Evolutionary conservation across 805 yeast genomes (phyloP), one percentile per base, ranked within the genome.

Genomic region (Nakazawaea siamensis): DNA sequence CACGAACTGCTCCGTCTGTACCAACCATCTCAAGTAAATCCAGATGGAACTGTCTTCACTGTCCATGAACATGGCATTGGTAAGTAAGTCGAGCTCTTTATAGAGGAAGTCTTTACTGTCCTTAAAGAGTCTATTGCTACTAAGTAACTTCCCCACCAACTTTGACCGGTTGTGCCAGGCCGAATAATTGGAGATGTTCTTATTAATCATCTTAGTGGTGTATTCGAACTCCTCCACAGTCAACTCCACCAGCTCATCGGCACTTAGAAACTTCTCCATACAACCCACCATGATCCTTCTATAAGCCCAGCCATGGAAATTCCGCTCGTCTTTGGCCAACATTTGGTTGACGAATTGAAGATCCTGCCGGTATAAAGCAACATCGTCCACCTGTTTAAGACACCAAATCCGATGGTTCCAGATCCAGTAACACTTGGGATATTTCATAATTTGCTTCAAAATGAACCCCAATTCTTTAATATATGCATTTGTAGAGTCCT

Each of bases 301-400:
- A 54, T 92, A 92, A 32, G 83, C 86, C 98, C 98, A 90, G 2
- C 95, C 97, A 54, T 88, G 97, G 55, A 69, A 92, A 53, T 92
- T 92, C 46, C 98, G 70, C 13, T 82, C 66, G 51, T 92, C 98
- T 33, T 70, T 54, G 18, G 68, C 66, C 35, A 90, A 64, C 47
- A 92, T 60, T 47, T 75, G 76, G 39, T 71, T 72, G 1, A 85
- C 88, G 7, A 87, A 66, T 1, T 56, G 64, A 47, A 92, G 57
- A 53, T 92, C 98, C 4, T 35, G 23, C n/a, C 15, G 16, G 11
- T 30, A 35, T 2, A 35, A 17, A 21, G 49, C 52, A n/a, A 62
- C 53, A 92, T 94, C 86, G 35, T 78, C 58, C 9, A 80, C 73
- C 24, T 34, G 20, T 0, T 50, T 46, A 26, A 90, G 56, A 29